Conservation (phyloP, 495 filamentous ascomycete species). For the Poronia punctata region DNA sequence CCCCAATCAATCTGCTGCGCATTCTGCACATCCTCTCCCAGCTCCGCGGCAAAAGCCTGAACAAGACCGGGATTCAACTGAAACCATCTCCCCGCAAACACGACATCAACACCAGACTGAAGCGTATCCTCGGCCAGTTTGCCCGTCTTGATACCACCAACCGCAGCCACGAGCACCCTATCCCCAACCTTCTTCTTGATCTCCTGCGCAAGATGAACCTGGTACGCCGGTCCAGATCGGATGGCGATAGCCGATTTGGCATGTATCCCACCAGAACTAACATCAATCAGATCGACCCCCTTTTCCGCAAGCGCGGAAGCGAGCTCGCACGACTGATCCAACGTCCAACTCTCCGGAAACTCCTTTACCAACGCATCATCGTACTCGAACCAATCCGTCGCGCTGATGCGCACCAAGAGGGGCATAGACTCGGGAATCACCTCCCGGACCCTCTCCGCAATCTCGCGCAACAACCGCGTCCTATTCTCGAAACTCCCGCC, state of each 20-base stretch:
- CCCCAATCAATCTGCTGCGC: no score
- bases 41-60: no score
- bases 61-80: constrained; percentile 62
- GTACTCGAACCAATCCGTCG: constrained; percentile 57
- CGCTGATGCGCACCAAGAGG: constrained; percentile 51
- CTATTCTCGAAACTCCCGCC: constrained; percentile 60
- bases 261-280: constrained; percentile 54
- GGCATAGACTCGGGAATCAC: constrained; percentile 57
- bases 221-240: constrained; percentile 51
- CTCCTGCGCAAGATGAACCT: constrained; percentile 43
- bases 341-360: constrained; percentile 36
- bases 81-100: constrained; percentile 55
- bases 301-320: constrained; percentile 44
- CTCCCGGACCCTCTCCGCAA: constrained; percentile 45
- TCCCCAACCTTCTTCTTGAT: constrained; percentile 57
- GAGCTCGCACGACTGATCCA: constrained; percentile 49
- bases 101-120: constrained; percentile 46
- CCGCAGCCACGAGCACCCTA: constrained; percentile 46
- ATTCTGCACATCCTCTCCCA: no score
- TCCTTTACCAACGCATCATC: constrained; percentile 28
- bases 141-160: constrained; percentile 54
- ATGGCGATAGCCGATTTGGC: constrained; percentile 40
- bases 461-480: constrained; percentile 45
- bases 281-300: constrained; percentile 60
- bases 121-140: constrained; percentile 46